phyloP scores from a whole-genome alignment of 2,329 filamentous ascomycete species.

The Neofusicoccum umdonicola region DNA sequence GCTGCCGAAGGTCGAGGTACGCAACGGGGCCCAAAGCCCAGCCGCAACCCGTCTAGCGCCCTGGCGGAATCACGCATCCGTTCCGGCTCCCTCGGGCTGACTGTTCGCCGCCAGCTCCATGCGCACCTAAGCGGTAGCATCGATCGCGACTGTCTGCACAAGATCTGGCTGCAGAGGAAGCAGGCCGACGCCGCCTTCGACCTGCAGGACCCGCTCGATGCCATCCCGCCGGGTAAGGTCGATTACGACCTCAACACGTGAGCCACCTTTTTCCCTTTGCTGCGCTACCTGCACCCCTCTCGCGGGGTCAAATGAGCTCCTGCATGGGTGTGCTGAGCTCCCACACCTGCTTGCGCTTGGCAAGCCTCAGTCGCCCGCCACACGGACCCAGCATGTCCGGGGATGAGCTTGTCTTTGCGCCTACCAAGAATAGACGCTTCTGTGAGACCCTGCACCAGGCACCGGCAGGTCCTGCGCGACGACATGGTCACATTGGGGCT shows the following conservation, averaged over 20 bases:
- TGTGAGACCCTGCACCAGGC: neutral
- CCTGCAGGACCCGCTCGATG: slow-evolving; percentile 65
- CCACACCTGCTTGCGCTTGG: neutral
- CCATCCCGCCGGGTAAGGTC: slow-evolving; percentile 69
- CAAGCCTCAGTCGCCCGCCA: neutral
- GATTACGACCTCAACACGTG: slow-evolving; percentile 70
- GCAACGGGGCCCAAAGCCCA: slow-evolving; percentile 18
- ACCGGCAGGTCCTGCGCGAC: neutral
- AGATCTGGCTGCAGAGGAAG: slow-evolving; percentile 67
- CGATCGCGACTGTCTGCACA: slow-evolving; percentile 67
- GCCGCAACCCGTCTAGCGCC: slow-evolving; percentile 17
- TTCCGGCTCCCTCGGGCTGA: slow-evolving; percentile 27
- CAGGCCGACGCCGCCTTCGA: slow-evolving; percentile 48
- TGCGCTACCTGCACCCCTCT: neutral
- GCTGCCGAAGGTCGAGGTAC: slow-evolving; percentile 46
- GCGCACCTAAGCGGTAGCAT: slow-evolving; percentile 80
- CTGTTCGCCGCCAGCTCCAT: slow-evolving; percentile 59
- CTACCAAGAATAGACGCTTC: neutral
- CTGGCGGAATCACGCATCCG: neutral
- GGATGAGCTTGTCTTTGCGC: neutral
- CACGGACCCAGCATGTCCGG: neutral
- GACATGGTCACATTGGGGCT: neutral
- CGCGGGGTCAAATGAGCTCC: neutral
- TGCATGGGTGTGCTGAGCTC: neutral
- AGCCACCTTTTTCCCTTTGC: slow-evolving; percentile 22